Evolutionary conservation across 164 flowering plant genomes (phyloP).

Genomic region (Hamamelis virginiana): DNA sequence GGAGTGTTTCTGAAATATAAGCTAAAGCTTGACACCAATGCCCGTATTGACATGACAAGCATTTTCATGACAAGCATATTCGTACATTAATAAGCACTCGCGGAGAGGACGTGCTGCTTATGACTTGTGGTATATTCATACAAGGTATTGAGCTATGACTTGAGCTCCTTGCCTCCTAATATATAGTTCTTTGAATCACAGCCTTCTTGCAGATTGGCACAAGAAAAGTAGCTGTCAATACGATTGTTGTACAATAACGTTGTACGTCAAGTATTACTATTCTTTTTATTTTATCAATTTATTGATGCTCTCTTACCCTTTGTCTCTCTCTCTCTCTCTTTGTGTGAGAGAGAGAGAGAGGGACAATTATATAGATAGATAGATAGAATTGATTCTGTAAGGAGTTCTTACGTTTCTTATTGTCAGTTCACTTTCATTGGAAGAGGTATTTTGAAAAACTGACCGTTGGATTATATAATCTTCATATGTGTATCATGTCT

Average conservation of each 20-base stretch:
- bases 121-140: slow-evolving; percentile 14
- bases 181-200: slow-evolving; percentile 13
- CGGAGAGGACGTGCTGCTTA: slow-evolving; percentile 8
- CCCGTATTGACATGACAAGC: neutral
- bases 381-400: no score
- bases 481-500: no score
- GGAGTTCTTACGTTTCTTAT: no score
- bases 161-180: slow-evolving; percentile 16
- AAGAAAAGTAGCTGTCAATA: neutral
- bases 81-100: neutral
- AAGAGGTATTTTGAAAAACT: no score
- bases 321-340: no score
- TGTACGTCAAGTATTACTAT: neutral
- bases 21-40: neutral
- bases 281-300: neutral
- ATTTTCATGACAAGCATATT: neutral
- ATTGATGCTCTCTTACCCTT: no score
- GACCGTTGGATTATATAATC: no score
- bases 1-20: neutral
- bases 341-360: no score
- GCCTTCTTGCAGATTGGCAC: neutral
- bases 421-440: no score
- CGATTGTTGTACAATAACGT: slow-evolving; percentile 7
- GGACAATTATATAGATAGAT: no score
- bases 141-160: slow-evolving; percentile 3